These are phyloP conservation scores for Phytophthora cactorum DNA, from an alignment of 352 stramenopile genomes.

Conservation along the genomic window DNA sequence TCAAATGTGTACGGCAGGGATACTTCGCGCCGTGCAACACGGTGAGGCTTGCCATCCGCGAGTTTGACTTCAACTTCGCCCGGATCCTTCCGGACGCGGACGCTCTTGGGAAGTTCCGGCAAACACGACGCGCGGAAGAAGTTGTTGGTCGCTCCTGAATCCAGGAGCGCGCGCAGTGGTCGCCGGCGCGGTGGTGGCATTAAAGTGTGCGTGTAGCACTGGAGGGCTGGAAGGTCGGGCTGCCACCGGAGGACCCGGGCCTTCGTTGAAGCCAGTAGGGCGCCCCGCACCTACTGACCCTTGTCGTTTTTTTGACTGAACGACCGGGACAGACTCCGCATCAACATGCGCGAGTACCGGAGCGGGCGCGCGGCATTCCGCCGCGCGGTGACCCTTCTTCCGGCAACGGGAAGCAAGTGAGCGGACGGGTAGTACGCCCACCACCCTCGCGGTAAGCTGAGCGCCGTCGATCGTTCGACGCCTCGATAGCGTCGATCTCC, in stretches of 20 bases:
- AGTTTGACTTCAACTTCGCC: conserved; percentile 9
- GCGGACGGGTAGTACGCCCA: too few species aligned
- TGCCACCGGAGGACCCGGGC: too few species aligned
- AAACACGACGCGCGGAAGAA: conserved; percentile 19
- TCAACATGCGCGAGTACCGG: background rate
- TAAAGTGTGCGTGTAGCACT: too few species aligned
- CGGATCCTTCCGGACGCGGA: background rate
- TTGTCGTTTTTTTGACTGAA: background rate
- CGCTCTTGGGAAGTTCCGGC: background rate
- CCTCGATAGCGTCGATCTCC: conserved; percentile 1
- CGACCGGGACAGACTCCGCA: background rate
- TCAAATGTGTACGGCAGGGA: conserved; percentile 1
- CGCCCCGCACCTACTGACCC: too few species aligned
- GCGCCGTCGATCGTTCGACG: too few species aligned
- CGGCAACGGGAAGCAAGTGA: background rate
- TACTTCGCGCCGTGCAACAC: background rate
- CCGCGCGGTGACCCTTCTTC: background rate
- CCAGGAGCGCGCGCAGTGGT: conserved; percentile 23
- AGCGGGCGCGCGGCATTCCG: background rate
- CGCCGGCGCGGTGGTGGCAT: background rate
- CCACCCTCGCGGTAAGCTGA: too few species aligned
- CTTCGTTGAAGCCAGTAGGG: too few species aligned
- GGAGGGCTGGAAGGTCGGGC: too few species aligned
- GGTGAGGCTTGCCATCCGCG: conserved; percentile 10
- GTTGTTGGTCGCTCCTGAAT: conserved; percentile 37